These are phyloP conservation scores for Trichoderma erinaceum DNA, from an alignment of 495 filamentous ascomycete genomes.

Conservation along the genomic window DNA sequence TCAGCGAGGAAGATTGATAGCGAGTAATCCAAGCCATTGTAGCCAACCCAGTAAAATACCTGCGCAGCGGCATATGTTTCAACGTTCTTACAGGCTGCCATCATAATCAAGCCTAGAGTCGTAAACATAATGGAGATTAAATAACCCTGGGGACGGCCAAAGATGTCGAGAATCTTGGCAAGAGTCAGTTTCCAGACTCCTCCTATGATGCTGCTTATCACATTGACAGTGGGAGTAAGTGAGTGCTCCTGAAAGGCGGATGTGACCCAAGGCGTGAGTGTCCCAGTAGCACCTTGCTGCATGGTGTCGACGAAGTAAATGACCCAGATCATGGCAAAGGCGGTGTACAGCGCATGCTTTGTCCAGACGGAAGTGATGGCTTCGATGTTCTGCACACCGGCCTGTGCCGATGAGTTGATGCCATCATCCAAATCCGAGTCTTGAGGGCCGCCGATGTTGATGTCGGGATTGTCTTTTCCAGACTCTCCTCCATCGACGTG, in stretches of 20 bases:
- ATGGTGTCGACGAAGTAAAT: conserved; percentile 48
- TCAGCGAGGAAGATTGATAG: conserved; percentile 61
- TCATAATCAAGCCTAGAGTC: conserved; percentile 42
- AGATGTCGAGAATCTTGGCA: conserved; percentile 61
- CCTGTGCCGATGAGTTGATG: conserved; percentile 39
- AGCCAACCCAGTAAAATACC: conserved; percentile 49
- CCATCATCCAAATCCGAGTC: not conserved
- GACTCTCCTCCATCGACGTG: not conserved
- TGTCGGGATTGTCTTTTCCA: not conserved
- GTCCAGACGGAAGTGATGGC: conserved; percentile 45
- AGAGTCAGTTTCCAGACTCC: conserved; percentile 56
- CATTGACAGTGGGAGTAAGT: conserved; percentile 40
- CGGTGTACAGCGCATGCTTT: conserved; percentile 33
- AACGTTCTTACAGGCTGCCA: conserved; percentile 47
- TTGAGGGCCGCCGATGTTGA: not conserved
- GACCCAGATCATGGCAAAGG: conserved; percentile 42
- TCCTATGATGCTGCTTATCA: conserved; percentile 52
- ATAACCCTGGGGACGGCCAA: conserved; percentile 50
- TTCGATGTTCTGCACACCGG: conserved; percentile 45
- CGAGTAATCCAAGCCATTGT: conserved; percentile 53
- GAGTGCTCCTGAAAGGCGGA: conserved; percentile 43
- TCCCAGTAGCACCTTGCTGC: conserved; percentile 35
- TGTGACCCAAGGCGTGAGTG: conserved; percentile 42
- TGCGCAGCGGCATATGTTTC: conserved; percentile 46
- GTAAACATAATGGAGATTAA: conserved; percentile 34